Base-by-base conservation (phyloP, 1,284 basidiomycete genomes). In the Pascua guehoae region DNA sequence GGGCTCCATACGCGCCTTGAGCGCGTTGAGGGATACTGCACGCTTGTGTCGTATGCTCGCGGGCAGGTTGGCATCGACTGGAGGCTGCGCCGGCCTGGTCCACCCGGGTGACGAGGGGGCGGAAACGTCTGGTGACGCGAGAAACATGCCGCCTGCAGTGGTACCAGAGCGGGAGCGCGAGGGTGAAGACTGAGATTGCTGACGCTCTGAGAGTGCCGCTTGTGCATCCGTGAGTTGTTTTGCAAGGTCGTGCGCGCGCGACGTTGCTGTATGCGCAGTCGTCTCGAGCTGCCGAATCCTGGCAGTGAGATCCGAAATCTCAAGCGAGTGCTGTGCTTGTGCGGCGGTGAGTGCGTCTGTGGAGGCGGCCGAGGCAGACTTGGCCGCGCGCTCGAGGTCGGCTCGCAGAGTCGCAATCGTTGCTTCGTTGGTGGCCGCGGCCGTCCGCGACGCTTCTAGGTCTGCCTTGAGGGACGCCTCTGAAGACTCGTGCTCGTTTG, bases 1-100 rank as follows among this genome's bases (percentile, higher is more conserved):
- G n/a, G 54, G 51, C 24, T 60, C 88, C 73, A 94, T 92, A 45
- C 91, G 84, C 32, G 89, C 90, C 72, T 91, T 91, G 53, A 94
- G 83, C 84, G 92, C 91, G 67, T 85, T 85, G 59, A 94, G 77
- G 71, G 89, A 91, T 59, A 90, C 85, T 67, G 87, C 85, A 52
- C 91, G 86, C 71, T 91, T 91, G 75, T 92, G 89, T 41, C 85
- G 80, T 38, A 88, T 86, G 70, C 88, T 85, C 0, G 86, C 83
- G 1, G 88, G 85, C 45, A 93, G 80, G 47, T 81, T 81, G 18
- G 85, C 82, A 63, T 89, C 88, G 58, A 82, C 76, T 1, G 47
- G 41, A 1, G 32, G 53, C n/a, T 44, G 41, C 10, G 43, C 48
- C 38, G 46, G 39, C 2, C 48, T 51, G 3, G 49, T 16, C 10